These are phyloP conservation scores for rapeseed (Brassica napus) DNA, from an alignment of 345 rosid species.

Conservation along the genomic window DNA sequence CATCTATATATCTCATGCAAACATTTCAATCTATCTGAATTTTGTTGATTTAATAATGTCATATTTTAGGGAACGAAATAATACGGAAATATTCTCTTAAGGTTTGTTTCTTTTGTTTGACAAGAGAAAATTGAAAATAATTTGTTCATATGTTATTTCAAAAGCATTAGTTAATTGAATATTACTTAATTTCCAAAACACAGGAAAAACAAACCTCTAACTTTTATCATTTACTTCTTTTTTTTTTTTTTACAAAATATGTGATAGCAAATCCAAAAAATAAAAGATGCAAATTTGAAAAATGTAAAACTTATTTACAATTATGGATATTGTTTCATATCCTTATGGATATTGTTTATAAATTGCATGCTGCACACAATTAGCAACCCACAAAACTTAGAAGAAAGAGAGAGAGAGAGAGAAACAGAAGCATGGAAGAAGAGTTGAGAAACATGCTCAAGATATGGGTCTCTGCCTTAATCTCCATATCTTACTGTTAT, in stretches of 20 bases:
- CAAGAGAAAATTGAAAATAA: background rate
- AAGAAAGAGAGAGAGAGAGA: background rate
- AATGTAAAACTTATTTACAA: background rate
- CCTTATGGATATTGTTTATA: background rate
- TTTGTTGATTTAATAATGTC: background rate
- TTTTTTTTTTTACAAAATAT: background rate
- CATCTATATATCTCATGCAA: background rate
- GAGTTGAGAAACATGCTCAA: constrained; percentile 43
- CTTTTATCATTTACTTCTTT: background rate
- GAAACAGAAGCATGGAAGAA: constrained; percentile 20
- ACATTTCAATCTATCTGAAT: background rate
- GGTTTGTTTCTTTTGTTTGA: background rate
- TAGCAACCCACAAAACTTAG: constrained; percentile 10
- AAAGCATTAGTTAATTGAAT: background rate
- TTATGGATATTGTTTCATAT: constrained; percentile 1
- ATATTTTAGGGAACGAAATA: background rate
- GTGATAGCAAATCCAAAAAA: background rate
- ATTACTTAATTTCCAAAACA: background rate
- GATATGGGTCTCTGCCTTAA: constrained; percentile 48
- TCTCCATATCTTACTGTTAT: constrained; percentile 52
- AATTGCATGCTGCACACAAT: background rate
- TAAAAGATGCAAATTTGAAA: background rate
- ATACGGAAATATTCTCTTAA: background rate
- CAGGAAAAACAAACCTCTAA: background rate
- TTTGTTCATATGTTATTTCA: background rate